Evolutionary conservation across 179 eudicot species (phyloP).

Genomic region (Patellifolia procumbens): DNA sequence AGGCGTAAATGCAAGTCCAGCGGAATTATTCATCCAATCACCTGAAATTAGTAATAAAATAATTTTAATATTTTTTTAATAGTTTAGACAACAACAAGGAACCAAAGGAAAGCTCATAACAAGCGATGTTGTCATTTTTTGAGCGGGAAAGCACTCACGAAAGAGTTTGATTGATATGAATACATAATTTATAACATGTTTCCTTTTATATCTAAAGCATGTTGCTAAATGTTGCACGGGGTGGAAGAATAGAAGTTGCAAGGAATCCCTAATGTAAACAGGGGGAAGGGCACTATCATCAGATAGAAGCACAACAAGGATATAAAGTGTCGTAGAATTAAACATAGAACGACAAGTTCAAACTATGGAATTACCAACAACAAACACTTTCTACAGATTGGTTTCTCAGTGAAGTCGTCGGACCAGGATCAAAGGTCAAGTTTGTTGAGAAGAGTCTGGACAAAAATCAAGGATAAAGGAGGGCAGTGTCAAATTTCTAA

Average conservation of each 20-base stretch:
- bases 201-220: not conserved
- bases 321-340: not conserved
- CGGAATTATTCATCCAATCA: slow-evolving; percentile 84
- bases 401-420: not conserved
- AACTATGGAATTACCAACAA: not conserved
- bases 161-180: not conserved
- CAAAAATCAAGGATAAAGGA: not conserved
- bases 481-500: not conserved
- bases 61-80: slow-evolving; percentile 11
- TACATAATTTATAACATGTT: not conserved
- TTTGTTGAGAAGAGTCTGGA: not conserved
- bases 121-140: not conserved
- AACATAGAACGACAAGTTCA: not conserved
- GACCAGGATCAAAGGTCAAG: not conserved
- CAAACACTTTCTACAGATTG: not conserved
- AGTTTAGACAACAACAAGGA: too few species aligned
- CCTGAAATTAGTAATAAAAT: slow-evolving; percentile 38
- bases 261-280: not conserved
- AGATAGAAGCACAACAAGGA: not conserved
- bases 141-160: not conserved
- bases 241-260: not conserved
- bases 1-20: slow-evolving; percentile 75
- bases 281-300: not conserved
- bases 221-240: not conserved
- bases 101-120: not conserved